Percentiles rank a stretch among this genome's conserved stretches.
Evolutionary conservation across 768 basidiomycete genomes (phyloP).

Genomic region (Lactarius hatsudake): DNA sequence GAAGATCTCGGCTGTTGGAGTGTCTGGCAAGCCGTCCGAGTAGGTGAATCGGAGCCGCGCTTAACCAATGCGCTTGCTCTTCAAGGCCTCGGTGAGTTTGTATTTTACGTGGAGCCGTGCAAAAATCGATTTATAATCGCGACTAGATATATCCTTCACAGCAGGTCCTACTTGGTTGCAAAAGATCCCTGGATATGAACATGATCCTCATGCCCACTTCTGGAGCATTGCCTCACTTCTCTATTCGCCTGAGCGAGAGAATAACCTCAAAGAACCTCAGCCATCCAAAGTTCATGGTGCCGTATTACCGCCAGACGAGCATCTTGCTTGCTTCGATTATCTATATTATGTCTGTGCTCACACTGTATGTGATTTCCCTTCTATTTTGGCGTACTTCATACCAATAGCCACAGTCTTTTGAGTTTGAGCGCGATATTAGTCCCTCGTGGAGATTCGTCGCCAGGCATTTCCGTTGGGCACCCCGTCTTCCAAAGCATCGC

Average conservation of each 20-base stretch:
- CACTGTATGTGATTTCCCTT: constrained; percentile 28
- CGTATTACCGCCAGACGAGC: constrained; percentile 37
- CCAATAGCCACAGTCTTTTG: constrained; percentile 31
- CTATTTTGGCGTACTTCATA: constrained; percentile 1
- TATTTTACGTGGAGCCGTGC: background rate
- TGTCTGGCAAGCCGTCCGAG: constrained; percentile 39
- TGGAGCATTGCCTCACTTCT: constrained; percentile 36
- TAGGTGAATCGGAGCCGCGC: constrained; percentile 31
- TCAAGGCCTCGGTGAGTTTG: constrained; percentile 34
- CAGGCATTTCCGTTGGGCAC: constrained; percentile 37
- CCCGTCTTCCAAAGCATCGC: constrained; percentile 35
- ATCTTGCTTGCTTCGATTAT: constrained; percentile 42
- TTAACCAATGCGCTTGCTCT: constrained; percentile 30
- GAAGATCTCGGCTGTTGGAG: constrained; percentile 46
- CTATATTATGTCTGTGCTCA: constrained; percentile 40
- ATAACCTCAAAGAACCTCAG: constrained; percentile 29
- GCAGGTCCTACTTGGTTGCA: constrained; percentile 35
- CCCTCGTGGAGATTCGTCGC: constrained; percentile 40
- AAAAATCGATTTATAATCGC: background rate
- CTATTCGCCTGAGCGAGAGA: constrained; percentile 35
- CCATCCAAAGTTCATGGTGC: constrained; percentile 32
- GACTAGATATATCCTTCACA: constrained; percentile 39
- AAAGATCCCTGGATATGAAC: constrained; percentile 33
- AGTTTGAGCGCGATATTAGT: constrained; percentile 34
- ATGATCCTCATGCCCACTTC: constrained; percentile 36